These are phyloP conservation scores for Kodamaea sagamina DNA, from an alignment of 805 yeast species.

Conservation along the genomic window DNA sequence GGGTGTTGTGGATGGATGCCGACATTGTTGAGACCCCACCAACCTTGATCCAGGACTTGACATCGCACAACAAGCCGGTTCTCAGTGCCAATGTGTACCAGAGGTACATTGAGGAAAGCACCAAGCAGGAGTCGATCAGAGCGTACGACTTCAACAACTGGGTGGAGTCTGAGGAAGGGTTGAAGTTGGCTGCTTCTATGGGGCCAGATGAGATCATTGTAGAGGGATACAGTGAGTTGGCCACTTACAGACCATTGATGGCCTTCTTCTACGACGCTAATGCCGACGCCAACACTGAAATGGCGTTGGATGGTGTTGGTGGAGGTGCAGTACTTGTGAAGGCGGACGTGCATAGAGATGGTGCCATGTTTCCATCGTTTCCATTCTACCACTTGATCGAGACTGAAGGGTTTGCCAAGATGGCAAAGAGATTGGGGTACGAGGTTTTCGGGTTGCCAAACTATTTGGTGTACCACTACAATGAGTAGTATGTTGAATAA, in stretches of 20 bases:
- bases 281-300: slow-evolving; percentile 64
- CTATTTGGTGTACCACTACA: slow-evolving; percentile 87
- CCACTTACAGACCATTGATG: slow-evolving; percentile 94
- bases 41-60: slow-evolving; percentile 82
- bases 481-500: slow-evolving; percentile 63
- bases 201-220: slow-evolving; percentile 88
- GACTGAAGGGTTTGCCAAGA: slow-evolving; percentile 97
- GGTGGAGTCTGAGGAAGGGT: slow-evolving; percentile 83
- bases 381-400: slow-evolving; percentile 96
- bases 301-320: slow-evolving; percentile 95
- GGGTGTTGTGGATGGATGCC: slow-evolving; percentile 97
- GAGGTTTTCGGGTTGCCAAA: slow-evolving; percentile 92
- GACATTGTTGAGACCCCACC: slow-evolving; percentile 90
- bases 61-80: slow-evolving; percentile 81
- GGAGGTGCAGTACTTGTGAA: slow-evolving; percentile 96
- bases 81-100: slow-evolving; percentile 93
- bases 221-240: slow-evolving; percentile 91
- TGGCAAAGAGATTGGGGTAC: slow-evolving; percentile 94
- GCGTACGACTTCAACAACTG: slow-evolving; percentile 97
- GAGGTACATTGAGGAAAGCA: slow-evolving; percentile 62
- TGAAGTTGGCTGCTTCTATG: slow-evolving; percentile 69
- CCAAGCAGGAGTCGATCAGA: slow-evolving; percentile 60
- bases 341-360: slow-evolving; percentile 98
- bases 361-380: slow-evolving; percentile 99
- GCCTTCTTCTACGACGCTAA: slow-evolving; percentile 75